phyloP scores from a whole-genome alignment of 2,329 filamentous ascomycete genomes.

The Fusarium pininemorale region DNA sequence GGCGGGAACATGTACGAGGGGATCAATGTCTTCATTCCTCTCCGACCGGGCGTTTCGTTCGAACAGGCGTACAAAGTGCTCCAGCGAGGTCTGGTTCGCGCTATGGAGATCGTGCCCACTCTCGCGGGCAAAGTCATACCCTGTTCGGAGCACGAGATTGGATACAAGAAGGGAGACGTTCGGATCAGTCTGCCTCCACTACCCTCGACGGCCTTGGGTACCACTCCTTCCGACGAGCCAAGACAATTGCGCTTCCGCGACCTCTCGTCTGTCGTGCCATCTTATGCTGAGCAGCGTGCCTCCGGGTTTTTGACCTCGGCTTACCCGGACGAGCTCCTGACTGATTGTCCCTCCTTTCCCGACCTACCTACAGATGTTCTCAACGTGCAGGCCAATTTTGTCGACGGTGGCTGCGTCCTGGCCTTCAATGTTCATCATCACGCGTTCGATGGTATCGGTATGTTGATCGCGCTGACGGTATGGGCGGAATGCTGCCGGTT shows the following conservation, averaged over 20 bases:
- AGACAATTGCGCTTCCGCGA: background rate
- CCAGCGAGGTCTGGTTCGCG: background rate
- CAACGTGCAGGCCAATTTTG: background rate
- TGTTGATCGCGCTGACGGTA: background rate
- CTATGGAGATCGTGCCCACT: background rate
- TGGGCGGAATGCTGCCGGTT: background rate
- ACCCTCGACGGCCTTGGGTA: background rate
- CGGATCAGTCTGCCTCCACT: background rate
- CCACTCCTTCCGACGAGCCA: fast-evolving
- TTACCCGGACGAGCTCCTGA: background rate
- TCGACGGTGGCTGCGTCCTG: background rate
- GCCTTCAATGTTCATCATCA: background rate
- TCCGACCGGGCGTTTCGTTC: background rate
- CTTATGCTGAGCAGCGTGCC: background rate
- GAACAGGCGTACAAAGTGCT: background rate
- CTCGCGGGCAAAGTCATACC: background rate
- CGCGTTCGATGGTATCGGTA: background rate
- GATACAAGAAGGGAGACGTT: background rate
- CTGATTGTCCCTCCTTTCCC: background rate
- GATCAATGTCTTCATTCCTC: background rate
- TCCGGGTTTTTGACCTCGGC: background rate
- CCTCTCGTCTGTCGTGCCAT: background rate
- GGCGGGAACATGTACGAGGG: background rate
- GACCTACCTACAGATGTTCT: background rate
- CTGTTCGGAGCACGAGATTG: background rate